Evolutionary conservation across 139 green algal species (phyloP).

Genomic region (Chlorella ohadii): DNA sequence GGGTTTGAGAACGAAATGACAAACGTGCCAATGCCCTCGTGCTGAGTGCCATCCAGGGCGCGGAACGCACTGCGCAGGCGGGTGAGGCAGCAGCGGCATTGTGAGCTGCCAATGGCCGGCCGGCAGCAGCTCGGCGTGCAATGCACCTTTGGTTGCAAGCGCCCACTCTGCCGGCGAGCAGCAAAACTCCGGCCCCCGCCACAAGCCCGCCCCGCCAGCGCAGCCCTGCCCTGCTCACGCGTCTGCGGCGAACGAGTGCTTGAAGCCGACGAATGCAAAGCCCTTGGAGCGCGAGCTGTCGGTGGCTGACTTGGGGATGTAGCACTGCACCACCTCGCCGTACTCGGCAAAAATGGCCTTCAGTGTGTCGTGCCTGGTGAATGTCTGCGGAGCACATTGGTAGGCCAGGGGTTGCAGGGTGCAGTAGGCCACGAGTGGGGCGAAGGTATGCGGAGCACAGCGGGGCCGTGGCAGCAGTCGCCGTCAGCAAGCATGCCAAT

Average conservation of each 20-base stretch:
- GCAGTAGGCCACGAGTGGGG: neutral
- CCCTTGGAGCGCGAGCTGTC: conserved; percentile 3
- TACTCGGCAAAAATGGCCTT: conserved; percentile 35
- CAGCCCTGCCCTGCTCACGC: conserved; percentile 13
- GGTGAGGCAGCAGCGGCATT: too few relatives aligned
- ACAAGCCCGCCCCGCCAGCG: too few relatives aligned
- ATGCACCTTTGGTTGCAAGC: too few relatives aligned
- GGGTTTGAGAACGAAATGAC: conserved; percentile 71
- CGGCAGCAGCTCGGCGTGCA: too few relatives aligned
- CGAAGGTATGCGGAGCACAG: too few relatives aligned
- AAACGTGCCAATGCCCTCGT: conserved; percentile 54
- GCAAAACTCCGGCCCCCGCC: too few relatives aligned
- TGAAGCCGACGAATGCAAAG: conserved; percentile 68
- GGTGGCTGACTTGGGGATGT: conserved; percentile 6
- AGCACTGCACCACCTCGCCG: neutral
- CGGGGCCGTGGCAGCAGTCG: too few relatives aligned
- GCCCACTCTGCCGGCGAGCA: too few relatives aligned
- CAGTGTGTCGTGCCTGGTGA: conserved; percentile 2
- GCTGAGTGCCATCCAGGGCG: conserved; percentile 52
- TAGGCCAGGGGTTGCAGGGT: neutral
- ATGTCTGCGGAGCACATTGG: conserved; percentile 8
- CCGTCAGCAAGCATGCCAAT: too few relatives aligned
- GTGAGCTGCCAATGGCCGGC: too few relatives aligned
- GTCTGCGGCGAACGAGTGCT: conserved; percentile 40
- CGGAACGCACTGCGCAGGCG: conserved; percentile 48